Conservation (phyloP, 2,329 filamentous ascomycete genomes). For the Catunica adiposa region DNA sequence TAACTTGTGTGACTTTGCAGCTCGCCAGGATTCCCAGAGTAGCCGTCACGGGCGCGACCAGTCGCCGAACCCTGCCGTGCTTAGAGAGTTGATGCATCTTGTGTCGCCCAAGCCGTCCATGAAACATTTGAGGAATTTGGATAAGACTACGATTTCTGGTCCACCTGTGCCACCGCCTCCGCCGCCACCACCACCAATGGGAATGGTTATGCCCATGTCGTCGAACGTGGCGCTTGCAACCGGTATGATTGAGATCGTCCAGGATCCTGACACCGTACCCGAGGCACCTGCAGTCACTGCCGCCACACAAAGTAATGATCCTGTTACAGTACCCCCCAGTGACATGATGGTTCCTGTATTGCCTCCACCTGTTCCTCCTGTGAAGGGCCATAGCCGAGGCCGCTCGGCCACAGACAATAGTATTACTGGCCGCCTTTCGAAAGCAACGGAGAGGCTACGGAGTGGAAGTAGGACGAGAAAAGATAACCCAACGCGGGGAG, state of each 20-base stretch:
- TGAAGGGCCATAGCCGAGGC: slow-evolving; percentile 36
- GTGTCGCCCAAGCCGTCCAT: not conserved
- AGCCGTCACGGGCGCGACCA: slow-evolving; percentile 2
- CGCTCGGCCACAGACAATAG: slow-evolving; percentile 35
- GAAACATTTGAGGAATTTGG: not conserved
- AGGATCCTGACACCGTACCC: slow-evolving; percentile 35
- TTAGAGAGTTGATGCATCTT: slow-evolving; percentile 47
- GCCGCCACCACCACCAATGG: slow-evolving; percentile 37
- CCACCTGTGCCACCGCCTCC: slow-evolving; percentile 37
- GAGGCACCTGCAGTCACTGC: not conserved
- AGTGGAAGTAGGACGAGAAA: slow-evolving; percentile 41
- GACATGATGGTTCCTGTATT: slow-evolving; percentile 30
- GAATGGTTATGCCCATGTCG: slow-evolving; percentile 18
- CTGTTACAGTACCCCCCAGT: slow-evolving; percentile 22
- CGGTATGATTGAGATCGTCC: slow-evolving; percentile 49
- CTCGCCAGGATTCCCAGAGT: slow-evolving; percentile 8
- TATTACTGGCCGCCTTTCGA: slow-evolving; percentile 36
- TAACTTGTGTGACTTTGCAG: slow-evolving; percentile 2
- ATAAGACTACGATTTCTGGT: slow-evolving; percentile 24
- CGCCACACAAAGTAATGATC: slow-evolving; percentile 11
- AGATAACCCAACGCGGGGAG: slow-evolving; percentile 22
- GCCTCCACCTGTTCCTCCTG: slow-evolving; percentile 28
- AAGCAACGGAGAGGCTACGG: slow-evolving; percentile 43
- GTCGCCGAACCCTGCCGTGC: slow-evolving; percentile 31
- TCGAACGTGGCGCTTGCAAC: slow-evolving; percentile 31